Base-by-base conservation (phyloP, 2,329 filamentous ascomycete genomes). In the Pyrenophora seminiperda region DNA sequence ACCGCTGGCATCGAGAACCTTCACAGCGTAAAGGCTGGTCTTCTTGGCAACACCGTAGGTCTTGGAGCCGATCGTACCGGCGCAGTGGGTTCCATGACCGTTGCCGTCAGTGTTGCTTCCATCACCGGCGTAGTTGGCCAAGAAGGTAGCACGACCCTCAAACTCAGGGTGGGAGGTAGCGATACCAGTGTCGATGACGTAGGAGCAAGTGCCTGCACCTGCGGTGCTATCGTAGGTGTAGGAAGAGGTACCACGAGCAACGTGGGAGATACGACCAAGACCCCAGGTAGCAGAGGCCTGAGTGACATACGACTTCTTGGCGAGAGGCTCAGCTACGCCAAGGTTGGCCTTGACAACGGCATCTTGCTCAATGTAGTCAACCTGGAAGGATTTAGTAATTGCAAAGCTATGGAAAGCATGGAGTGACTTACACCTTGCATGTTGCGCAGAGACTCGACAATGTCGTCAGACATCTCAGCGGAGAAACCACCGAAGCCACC, bases 101-200 rank as follows among this genome's bases (percentile, higher is more conserved):
- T 74, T 73, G 33, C 71, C 70, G 50, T 75, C 72, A 13, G 64
- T 61, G 61, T 68, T 70, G 1, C 36, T 38, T 37, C 68, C 66
- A 49, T 73, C 70, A 34, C 70, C 68, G 47, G 68, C 69, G 44
- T 61, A 72, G 63, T 73, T 73, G 54, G 68, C 66, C 14, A 74
- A 58, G 61, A 68, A 72, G 29, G 64, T 70, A 27, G 72, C 72
- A 58, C 73, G 72, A 40, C 70, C 69, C 52, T 72, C 72, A 19
- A 75, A 74, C 29, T 75, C 72, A 7, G 68, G 44, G 70, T 89
- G 86, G 5, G 76, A 75, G 30, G 74, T 73, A 46, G 74, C 73
- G 66, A 88, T 82, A 58, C 86, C 86, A 5, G 85, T 87, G 70
- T 89, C 86, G 32, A 89, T 80, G 18, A 89, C 73, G 66, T 83